Evolutionary conservation across 768 basidiomycete genomes (phyloP).

Genomic region (Lactarius trivialis): DNA sequence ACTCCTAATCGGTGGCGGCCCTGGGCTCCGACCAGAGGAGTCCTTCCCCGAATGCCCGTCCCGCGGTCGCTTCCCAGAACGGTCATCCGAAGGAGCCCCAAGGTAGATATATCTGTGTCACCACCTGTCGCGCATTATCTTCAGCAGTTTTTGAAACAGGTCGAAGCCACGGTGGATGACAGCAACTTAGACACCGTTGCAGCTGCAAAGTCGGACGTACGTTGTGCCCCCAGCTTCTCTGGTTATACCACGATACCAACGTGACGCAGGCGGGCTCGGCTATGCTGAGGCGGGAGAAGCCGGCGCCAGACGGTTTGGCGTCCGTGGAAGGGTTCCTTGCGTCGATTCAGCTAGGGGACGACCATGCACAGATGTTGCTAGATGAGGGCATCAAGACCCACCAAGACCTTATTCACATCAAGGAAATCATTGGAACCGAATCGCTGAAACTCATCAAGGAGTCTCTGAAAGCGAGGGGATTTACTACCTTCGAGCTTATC

Average conservation of each 20-base stretch:
- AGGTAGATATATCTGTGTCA: background rate
- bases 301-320: background rate
- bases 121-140: background rate
- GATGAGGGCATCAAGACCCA: constrained; percentile 6
- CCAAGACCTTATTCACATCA: background rate
- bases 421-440: background rate
- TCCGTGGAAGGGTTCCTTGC: background rate
- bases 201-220: background rate
- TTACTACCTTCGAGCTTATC: constrained; percentile 6
- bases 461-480: background rate
- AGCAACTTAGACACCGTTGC: background rate
- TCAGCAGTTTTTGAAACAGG: background rate
- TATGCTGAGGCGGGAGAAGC: background rate
- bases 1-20: background rate
- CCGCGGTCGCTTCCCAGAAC: background rate
- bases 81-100: background rate
- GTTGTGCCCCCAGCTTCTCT: background rate
- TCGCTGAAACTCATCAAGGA: background rate
- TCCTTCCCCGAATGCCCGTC: background rate
- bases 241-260: background rate
- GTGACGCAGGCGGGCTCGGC: background rate
- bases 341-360: background rate
- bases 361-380: background rate
- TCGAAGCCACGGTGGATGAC: background rate
- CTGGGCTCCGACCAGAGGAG: background rate